Conservation (phyloP, 192 early-diverging fungal species). For the Linnemannia elongata region DNA sequence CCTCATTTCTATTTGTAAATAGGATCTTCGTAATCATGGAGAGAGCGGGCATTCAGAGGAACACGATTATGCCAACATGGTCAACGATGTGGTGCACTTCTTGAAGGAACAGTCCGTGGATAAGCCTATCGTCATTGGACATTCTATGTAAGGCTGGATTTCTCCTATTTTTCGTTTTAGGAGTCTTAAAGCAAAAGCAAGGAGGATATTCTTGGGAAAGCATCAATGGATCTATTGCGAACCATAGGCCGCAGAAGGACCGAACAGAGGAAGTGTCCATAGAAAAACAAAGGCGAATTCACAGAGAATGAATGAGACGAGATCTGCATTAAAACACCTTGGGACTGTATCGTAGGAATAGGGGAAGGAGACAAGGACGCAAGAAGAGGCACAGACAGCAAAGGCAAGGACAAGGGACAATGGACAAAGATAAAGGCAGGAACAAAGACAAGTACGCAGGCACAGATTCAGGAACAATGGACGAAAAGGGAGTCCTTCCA, state of each 20-base stretch:
- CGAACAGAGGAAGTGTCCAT: too few species aligned
- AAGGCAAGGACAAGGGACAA: background rate
- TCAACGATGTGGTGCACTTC: constrained; percentile 81
- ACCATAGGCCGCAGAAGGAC: too few species aligned
- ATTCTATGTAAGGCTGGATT: constrained; percentile 79
- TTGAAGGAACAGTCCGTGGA: constrained; percentile 70
- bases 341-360: too few species aligned
- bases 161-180: background rate
- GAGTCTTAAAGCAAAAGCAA: background rate
- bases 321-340: too few species aligned
- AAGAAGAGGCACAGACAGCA: background rate
- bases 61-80: constrained; percentile 85
- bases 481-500: background rate
- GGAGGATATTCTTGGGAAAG: background rate
- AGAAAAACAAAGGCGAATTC: too few species aligned
- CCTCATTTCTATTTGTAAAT: background rate
- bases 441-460: background rate
- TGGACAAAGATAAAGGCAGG: background rate
- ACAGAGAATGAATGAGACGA: too few species aligned
- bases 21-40: constrained; percentile 96
- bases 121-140: constrained; percentile 80
- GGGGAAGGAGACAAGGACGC: background rate
- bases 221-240: too few species aligned
- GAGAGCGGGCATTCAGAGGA: constrained; percentile 79
- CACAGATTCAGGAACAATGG: background rate